Percentiles rank a stretch among this genome's conserved stretches.
phyloP scores from a whole-genome alignment of 2,329 filamentous ascomycete species.

The Scleromitrula shiraiana region DNA sequence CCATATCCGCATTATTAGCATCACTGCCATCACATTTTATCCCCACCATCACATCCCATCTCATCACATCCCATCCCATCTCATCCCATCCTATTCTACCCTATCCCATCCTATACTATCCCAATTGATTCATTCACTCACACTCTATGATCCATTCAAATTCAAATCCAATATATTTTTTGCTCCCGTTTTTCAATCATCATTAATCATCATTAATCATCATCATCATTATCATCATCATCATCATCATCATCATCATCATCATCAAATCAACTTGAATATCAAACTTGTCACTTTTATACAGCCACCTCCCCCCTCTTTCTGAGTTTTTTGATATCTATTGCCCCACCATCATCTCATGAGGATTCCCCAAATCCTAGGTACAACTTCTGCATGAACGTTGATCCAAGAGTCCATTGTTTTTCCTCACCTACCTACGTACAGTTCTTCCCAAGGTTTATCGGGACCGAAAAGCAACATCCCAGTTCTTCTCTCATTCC shows the following conservation, averaged over 20 bases:
- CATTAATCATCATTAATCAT: no score
- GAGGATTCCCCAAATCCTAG: background rate
- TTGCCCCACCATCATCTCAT: constrained; percentile 6
- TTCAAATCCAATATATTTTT: no score
- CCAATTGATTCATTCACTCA: no score
- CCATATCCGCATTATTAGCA: background rate
- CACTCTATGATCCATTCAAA: background rate
- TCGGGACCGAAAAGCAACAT: background rate
- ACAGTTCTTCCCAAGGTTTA: no score
- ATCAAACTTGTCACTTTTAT: background rate
- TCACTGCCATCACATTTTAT: background rate
- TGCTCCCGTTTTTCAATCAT: no score
- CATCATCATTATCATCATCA: no score
- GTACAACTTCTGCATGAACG: background rate
- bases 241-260: no score
- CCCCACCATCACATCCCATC: background rate
- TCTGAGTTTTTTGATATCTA: background rate
- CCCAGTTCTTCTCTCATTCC: background rate
- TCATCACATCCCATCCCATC: background rate
- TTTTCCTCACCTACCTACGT: background rate
- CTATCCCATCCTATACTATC: background rate
- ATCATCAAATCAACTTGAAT: background rate
- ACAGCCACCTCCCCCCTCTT: background rate
- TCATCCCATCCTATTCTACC: background rate
- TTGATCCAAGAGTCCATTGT: background rate